phyloP scores from a whole-genome alignment of 768 basidiomycete genomes.

The Russula vinacea region DNA sequence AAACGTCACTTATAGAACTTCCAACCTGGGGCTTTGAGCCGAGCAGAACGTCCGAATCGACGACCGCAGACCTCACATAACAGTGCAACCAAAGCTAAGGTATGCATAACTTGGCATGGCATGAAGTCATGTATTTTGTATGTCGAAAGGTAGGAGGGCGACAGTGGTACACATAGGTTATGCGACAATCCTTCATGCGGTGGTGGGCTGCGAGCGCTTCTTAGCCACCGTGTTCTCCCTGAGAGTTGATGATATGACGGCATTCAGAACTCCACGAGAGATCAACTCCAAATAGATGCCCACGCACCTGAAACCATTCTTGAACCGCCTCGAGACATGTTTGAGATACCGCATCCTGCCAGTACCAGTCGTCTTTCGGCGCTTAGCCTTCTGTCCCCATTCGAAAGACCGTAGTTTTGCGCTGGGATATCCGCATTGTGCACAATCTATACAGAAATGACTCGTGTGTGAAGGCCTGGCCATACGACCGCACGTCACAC shows the following conservation, averaged over 20 bases:
- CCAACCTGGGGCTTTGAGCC: neutral
- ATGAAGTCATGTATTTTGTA: constrained; percentile 37
- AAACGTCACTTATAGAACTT: neutral
- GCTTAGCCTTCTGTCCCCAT: constrained; percentile 99
- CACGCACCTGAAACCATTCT: constrained; percentile 91
- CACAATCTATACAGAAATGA: constrained; percentile 60
- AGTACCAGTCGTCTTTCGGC: constrained; percentile 98
- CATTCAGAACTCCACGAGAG: constrained; percentile 3
- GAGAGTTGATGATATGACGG: constrained; percentile 22
- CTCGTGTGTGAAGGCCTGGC: neutral
- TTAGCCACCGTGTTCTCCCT: constrained; percentile 91
- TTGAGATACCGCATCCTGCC: constrained; percentile 95
- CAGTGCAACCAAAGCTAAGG: constrained; percentile 3
- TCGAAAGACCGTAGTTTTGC: constrained; percentile 95
- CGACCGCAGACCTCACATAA: neutral
- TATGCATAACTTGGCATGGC: constrained; percentile 24
- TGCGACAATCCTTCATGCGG: constrained; percentile 40
- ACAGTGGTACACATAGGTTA: constrained; percentile 31
- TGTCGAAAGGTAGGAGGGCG: constrained; percentile 27
- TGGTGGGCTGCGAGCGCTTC: constrained; percentile 65
- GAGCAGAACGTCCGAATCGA: neutral
- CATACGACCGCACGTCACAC: neutral
- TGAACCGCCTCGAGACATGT: constrained; percentile 90
- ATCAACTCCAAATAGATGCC: neutral
- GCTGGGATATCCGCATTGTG: constrained; percentile 93